Evolutionary conservation across 1,139 yeast genomes (phyloP), one percentile per base, ranked within the genome.

Genomic region (Sugiyamaella grinbergsii): DNA sequence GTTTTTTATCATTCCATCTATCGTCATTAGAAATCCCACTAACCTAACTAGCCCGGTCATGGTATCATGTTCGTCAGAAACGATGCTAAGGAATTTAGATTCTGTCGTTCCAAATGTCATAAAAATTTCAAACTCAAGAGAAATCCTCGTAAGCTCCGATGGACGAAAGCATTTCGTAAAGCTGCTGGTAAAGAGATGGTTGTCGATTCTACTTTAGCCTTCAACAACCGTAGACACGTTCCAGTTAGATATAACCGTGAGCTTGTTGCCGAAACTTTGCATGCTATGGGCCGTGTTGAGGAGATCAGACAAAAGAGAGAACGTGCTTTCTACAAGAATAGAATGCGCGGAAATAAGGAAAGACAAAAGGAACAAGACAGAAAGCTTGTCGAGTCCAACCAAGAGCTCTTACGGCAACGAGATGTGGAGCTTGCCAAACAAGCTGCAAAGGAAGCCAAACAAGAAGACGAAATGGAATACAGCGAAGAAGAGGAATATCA

Each of bases 161-260:
- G 98, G 98, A 93, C 98, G 54, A 93, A 94, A 73, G 98, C 98
- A 1, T 93, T 94, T 80, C 84, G 99, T 76, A 93, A 93, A 72
- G 96, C 98, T 55, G 98, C 98, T 47, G 99, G 99, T 65, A 93
- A 93, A 71, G 99, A 93, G 71, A 81, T 93, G 78, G 97, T 95
- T 44, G 98, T 93, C 54, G 99, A 93, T 68, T 86, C 96, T 11
- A 91, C 98, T 5, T 80, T 93, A 67, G 88, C 98, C 1, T 93
- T 94, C 71, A 96, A 96, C 54, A 90, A 95, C 57, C 87, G 98
- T 75, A 87, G 98, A 78, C 91, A 94, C 66, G 95, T 93, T 50
- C 99, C 98, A 41, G 97, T 93, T 49, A 83, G 98, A 71, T 93
- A 93, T 74, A 93, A 94, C 77, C 83, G 99, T 75, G 97, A 93